Base-by-base conservation (phyloP, 208 protist genomes). In the Leishmania martiniquensis region DNA sequence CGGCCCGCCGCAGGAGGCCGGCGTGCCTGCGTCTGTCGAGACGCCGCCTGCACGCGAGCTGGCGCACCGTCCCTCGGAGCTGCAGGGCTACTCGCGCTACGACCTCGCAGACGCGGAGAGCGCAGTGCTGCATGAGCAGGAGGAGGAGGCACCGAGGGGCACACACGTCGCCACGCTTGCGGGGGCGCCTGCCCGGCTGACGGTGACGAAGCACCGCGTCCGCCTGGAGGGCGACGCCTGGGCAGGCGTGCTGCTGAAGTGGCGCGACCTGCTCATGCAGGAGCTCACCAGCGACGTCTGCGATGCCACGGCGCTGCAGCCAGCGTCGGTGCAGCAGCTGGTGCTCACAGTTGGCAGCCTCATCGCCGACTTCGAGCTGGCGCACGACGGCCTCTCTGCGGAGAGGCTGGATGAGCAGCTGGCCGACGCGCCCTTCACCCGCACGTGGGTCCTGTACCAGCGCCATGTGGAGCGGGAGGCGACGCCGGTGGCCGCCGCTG, bases 281-380 rank as follows among this genome's bases (percentile, higher is more conserved):
- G 88, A 78, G 60, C 86, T 91, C 80, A 77, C 72, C 25, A 69
- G 49, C 60, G 87, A 91, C 44, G 80, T 91, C 32, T 85, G 82
- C 45, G 76, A 77, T 47, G 82, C 81, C 13, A 76, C 70, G 49
- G 15, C 15, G 69, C 60, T 81, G 68, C 77, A 68, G 37, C 32
- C 2, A 47, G 6, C 15, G 9, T 13, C 77, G 2, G 45, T 81
- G 49, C 77, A 71, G 45, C 59, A 74, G 22, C 34, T 86, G 47
- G 57, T 74, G 42, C 51, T 86, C 32, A 65, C 75, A 2, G 44
- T 45, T 7, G 82, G 82, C 73, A 86, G 82, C 34, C 77, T 86
- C 34, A 10, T 86, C 0, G 76, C 82, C 1, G 73, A 80, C 65
- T 86, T 86, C 60, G 34, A 76, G 51, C 73, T 86, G 20, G 45